phyloP scores from a whole-genome alignment of 805 yeast genomes.

The Jamesozyma spencerorum region DNA sequence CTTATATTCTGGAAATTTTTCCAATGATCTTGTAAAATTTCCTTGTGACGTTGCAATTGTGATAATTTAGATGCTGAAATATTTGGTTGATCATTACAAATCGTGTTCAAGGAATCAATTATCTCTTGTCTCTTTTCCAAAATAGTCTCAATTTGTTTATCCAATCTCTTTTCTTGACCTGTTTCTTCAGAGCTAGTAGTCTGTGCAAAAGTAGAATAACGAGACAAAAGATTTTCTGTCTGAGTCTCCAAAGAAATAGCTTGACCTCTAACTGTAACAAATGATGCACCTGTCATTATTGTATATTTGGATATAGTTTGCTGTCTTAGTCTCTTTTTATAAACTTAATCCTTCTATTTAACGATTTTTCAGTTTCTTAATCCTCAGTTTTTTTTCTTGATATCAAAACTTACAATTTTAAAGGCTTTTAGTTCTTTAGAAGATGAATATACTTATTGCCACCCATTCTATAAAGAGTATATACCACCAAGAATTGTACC shows the following conservation, averaged over 20 bases:
- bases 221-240: constrained; percentile 44
- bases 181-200: constrained; percentile 41
- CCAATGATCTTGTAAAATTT: constrained; percentile 61
- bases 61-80: constrained; percentile 67
- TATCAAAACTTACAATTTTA: no score
- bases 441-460: no score
- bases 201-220: constrained; percentile 46
- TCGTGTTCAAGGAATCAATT: constrained; percentile 41
- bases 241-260: constrained; percentile 64
- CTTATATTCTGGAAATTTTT: constrained; percentile 52
- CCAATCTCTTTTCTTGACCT: constrained; percentile 39
- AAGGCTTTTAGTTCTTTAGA: no score
- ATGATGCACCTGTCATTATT: constrained; percentile 28
- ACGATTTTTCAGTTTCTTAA: no score
- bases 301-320: no score
- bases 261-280: constrained; percentile 60
- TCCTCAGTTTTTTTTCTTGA: no score
- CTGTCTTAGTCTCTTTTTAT: no score
- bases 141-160: constrained; percentile 41
- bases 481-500: no score
- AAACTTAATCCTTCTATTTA: no score
- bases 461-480: no score
- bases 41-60: constrained; percentile 77
- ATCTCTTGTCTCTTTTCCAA: constrained; percentile 47
- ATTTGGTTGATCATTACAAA: constrained; percentile 46